Conservation (phyloP, 1,139 yeast species). For the Pichia sp. region DNA sequence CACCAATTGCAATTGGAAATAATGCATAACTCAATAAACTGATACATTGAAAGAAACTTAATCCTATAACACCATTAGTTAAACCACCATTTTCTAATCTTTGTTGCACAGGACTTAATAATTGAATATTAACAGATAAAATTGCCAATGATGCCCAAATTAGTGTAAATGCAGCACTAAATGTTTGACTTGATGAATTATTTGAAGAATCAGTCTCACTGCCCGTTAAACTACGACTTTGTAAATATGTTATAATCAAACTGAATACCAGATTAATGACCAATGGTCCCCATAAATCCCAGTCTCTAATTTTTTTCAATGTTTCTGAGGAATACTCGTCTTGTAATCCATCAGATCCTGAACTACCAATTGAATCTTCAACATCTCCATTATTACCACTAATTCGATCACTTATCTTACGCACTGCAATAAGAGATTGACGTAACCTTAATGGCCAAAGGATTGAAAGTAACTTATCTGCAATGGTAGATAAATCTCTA, state of each 20-base stretch:
- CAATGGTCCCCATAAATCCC: constrained; percentile 92
- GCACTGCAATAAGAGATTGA: constrained; percentile 23
- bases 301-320: constrained; percentile 44
- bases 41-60: constrained; percentile 67
- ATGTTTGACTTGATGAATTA: constrained; percentile 39
- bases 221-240: constrained; percentile 23
- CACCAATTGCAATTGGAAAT: constrained; percentile 70
- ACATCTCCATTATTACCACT: constrained; percentile 28
- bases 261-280: constrained; percentile 63
- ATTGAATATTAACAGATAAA: constrained; percentile 61
- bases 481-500: constrained; percentile 64
- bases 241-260: constrained; percentile 42
- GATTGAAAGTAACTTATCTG: constrained; percentile 57
- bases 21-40: constrained; percentile 78
- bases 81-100: constrained; percentile 23
- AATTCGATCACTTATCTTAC: constrained; percentile 27
- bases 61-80: constrained; percentile 28
- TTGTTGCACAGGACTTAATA: constrained; percentile 40
- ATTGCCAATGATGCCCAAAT: constrained; percentile 52
- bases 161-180: constrained; percentile 57
- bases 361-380: constrained; percentile 28
- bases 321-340: constrained; percentile 29
- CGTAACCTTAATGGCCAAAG: constrained; percentile 53
- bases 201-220: constrained; percentile 4
- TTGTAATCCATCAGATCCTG: constrained; percentile 1